These are phyloP conservation scores for Dentipellis fragilis DNA, from an alignment of 768 basidiomycete species.

Conservation along the genomic window DNA sequence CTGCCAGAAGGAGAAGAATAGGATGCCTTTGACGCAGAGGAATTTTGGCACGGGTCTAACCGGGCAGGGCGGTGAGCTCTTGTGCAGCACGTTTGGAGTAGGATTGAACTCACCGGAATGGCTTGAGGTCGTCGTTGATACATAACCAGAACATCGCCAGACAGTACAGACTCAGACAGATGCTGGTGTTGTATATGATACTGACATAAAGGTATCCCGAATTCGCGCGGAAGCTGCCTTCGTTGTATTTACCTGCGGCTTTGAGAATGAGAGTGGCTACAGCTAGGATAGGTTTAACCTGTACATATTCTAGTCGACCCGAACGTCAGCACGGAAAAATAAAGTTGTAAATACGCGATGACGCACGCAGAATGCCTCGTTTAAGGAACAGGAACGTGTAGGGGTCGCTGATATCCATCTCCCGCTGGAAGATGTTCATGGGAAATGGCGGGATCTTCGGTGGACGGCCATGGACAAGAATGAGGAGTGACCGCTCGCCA, in stretches of 20 bases:
- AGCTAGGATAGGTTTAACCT: conserved; percentile 88
- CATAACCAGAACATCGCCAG: conserved; percentile 97
- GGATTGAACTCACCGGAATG: conserved; percentile 50
- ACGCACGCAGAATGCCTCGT: conserved; percentile 86
- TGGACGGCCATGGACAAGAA: conserved; percentile 82
- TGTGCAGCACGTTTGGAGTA: not conserved
- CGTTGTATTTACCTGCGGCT: conserved; percentile 76
- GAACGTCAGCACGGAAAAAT: not conserved
- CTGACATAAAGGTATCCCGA: conserved; percentile 91
- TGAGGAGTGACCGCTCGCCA: conserved; percentile 88
- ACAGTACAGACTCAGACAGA: conserved; percentile 77
- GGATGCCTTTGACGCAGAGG: conserved; percentile 94
- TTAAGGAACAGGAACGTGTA: conserved; percentile 91
- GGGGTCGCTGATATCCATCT: conserved; percentile 92
- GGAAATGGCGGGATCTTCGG: conserved; percentile 87
- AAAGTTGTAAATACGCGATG: not conserved
- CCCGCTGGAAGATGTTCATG: conserved; percentile 67
- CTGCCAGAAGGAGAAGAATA: conserved; percentile 99
- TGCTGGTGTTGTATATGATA: conserved; percentile 76
- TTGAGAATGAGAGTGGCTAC: conserved; percentile 80
- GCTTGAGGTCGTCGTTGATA: conserved; percentile 79
- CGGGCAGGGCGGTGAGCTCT: not conserved
- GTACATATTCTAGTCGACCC: conserved; percentile 74
- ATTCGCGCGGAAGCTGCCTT: conserved; percentile 75
- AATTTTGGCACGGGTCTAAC: conserved; percentile 89